Percentiles rank a stretch among this genome's conserved stretches.
Evolutionary conservation across 768 basidiomycete species (phyloP).

Genomic region (Galerina marginata): DNA sequence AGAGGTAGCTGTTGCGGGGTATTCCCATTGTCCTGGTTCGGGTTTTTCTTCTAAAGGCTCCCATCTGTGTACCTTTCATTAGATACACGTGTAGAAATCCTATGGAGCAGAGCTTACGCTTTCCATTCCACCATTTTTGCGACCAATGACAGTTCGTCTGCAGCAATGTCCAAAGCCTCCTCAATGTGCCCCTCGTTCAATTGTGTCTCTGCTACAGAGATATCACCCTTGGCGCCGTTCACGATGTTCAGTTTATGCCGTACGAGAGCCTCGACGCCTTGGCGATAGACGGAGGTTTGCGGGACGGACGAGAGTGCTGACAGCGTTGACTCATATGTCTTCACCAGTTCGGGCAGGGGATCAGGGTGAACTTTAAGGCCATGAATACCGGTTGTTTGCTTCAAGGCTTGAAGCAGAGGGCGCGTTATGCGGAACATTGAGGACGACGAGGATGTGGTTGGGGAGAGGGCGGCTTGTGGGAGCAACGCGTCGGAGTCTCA

Average conservation of each 20-base stretch:
- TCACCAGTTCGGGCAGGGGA: conserved; percentile 78
- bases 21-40: conserved; percentile 87
- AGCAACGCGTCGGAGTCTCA: conserved; percentile 45
- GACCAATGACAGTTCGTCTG: conserved; percentile 79
- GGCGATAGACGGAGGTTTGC: conserved; percentile 85
- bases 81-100: conserved; percentile 2
- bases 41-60: conserved; percentile 86
- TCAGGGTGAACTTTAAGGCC: conserved; percentile 85
- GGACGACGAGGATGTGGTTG: conserved; percentile 25
- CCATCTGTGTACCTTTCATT: conserved; percentile 61
- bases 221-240: conserved; percentile 68
- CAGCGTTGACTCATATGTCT: conserved; percentile 82
- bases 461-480: conserved; percentile 17
- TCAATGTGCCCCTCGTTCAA: conserved; percentile 89
- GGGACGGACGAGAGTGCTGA: conserved; percentile 72
- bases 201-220: conserved; percentile 71
- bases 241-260: conserved; percentile 78
- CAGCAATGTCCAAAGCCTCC: conserved; percentile 80
- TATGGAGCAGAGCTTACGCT: conserved; percentile 65
- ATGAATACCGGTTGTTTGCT: conserved; percentile 84
- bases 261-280: conserved; percentile 86
- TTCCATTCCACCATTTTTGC: conserved; percentile 94
- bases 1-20: conserved; percentile 60
- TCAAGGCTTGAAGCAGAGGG: conserved; percentile 69
- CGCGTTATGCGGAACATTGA: conserved; percentile 81